Base-by-base conservation (phyloP, 202 grass and related monocot genomes). In the Carex arenaria region DNA sequence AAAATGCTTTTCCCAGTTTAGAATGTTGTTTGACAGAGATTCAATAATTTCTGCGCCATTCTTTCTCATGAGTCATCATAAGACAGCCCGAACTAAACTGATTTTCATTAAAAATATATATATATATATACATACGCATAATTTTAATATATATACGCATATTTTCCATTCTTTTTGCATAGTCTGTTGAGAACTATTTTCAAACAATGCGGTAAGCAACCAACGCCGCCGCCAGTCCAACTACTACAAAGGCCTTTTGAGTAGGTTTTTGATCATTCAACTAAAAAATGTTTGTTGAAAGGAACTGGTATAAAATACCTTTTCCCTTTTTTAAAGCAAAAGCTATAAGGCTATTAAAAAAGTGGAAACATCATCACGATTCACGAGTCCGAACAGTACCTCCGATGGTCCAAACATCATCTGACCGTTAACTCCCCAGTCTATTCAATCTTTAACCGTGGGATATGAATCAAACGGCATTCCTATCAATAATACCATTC, bases 191-290 rank as follows among this genome's bases (percentile, higher is more conserved):
- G 1, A 36, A 8, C 31, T 4, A 17, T 32, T 34, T 36, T 67
- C 28, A 34, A 62, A 70, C 38, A n/a, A 52, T 53, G 70, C 43
- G 71, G 71, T 75, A 13, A 75, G 71, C 49, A 75, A 75, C 47
- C 23, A 75, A 74, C 45, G 45, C 49, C 45, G 71, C 70, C 45
- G 45, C 12, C 71, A 47, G 13, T 12, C 9, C 67, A 71, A 47
- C 40, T 23, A 71, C 38, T 71, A 23, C 47, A 71, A 22, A 32
- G 31, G 31, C 63, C 63, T 22, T 31, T 10, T 65, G 26, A 71
- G 18, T 23, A 72, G 34, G 34, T 70, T 70, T 70, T 43, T 64
- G 62, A 31, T 64, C 10, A 64, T 31, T 64, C 62, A 32, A 65
- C 10, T 15, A 5, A 65, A 65, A 65, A 34, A 34, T 1, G 28